These are phyloP conservation scores for Paspalum vaginatum DNA, from an alignment of 176 grass and related monocot genomes.

Conservation along the genomic window DNA sequence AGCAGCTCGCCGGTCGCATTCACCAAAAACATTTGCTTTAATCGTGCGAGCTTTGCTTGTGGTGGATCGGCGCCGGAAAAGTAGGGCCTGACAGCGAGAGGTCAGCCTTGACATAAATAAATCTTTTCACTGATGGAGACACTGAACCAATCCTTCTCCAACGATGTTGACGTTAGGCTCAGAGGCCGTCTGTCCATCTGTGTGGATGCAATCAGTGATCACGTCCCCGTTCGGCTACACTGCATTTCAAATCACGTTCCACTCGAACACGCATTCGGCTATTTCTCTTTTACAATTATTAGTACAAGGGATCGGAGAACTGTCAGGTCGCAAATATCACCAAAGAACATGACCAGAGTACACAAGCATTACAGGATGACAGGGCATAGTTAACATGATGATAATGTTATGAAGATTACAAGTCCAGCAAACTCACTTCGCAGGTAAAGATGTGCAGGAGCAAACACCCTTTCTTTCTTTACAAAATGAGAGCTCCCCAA, in stretches of 20 bases:
- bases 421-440: slow-evolving; percentile 43
- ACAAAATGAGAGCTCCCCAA: slow-evolving; percentile 53
- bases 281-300: not conserved
- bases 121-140: slow-evolving; percentile 47
- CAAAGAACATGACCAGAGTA: not conserved
- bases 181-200: not conserved
- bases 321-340: not conserved
- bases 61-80: slow-evolving; percentile 45
- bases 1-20: slow-evolving; percentile 47
- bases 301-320: not conserved
- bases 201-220: not conserved
- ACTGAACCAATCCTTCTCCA: slow-evolving; percentile 1
- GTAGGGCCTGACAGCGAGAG: slow-evolving; percentile 34
- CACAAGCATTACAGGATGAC: not conserved
- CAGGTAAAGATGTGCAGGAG: slow-evolving; percentile 40
- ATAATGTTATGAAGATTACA: slow-evolving; percentile 40
- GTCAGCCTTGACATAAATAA: not conserved
- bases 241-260: not conserved
- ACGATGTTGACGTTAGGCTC: slow-evolving; percentile 7
- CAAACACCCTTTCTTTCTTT: slow-evolving; percentile 54
- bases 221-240: not conserved
- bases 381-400: slow-evolving; percentile 40
- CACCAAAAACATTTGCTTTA: slow-evolving; percentile 18
- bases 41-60: slow-evolving; percentile 4
- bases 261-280: slow-evolving; percentile 1